Conservation (phyloP, 495 filamentous ascomycete genomes). For the Talaromyces trachyspermus region DNA sequence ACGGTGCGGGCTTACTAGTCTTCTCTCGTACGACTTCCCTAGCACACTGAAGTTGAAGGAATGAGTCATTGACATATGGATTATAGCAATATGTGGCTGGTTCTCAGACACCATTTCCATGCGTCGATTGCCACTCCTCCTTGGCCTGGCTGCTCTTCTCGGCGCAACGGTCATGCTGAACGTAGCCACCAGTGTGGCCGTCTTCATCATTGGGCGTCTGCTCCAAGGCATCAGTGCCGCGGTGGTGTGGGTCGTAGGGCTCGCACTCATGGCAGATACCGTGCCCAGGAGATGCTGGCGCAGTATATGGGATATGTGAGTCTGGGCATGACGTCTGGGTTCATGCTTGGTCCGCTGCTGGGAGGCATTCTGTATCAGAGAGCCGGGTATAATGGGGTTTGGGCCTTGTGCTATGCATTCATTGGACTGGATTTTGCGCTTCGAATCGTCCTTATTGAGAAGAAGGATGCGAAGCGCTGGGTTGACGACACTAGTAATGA, state of each 20-base stretch:
- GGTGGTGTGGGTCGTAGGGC: slow-evolving; percentile 56
- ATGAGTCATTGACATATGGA: neutral
- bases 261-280: slow-evolving; percentile 54
- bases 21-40: slow-evolving; percentile 7
- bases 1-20: slow-evolving; percentile 5
- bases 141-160: slow-evolving; percentile 48
- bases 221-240: slow-evolving; percentile 57
- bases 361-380: slow-evolving; percentile 55
- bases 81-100: slow-evolving; percentile 9
- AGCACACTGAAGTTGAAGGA: neutral
- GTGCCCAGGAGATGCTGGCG: slow-evolving; percentile 51
- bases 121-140: slow-evolving; percentile 49
- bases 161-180: slow-evolving; percentile 51
- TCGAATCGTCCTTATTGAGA: slow-evolving; percentile 56
- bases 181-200: slow-evolving; percentile 38
- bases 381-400: slow-evolving; percentile 53
- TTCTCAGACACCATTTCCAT: slow-evolving; percentile 16
- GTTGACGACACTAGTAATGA: neutral
- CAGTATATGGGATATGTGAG: slow-evolving; percentile 43
- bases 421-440: slow-evolving; percentile 56
- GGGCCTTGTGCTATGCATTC: slow-evolving; percentile 50
- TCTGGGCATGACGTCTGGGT: slow-evolving; percentile 24
- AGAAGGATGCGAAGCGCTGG: slow-evolving; percentile 29
- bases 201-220: slow-evolving; percentile 49
- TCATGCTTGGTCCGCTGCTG: slow-evolving; percentile 44